Evolutionary conservation across 257 asterid genomes (phyloP).

Genomic region (Ocimum tenuiflorum): DNA sequence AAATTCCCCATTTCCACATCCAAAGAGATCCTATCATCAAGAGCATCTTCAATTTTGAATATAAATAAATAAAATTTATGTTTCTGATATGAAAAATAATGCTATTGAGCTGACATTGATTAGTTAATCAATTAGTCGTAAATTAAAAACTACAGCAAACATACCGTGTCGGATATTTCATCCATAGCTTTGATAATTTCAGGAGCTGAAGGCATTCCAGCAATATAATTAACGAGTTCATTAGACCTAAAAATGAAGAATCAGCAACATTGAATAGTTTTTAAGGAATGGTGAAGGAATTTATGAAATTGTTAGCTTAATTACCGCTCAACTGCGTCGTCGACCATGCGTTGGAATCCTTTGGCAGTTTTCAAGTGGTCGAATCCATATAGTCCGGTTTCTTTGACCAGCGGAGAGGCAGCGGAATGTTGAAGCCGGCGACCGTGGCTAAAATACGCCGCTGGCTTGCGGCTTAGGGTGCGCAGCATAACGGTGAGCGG

Average conservation of each 20-base stretch:
- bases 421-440: slow-evolving; percentile 39
- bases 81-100: background rate
- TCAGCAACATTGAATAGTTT: background rate
- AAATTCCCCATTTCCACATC: background rate
- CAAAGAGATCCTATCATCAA: no score
- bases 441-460: slow-evolving; percentile 22
- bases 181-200: slow-evolving; percentile 78
- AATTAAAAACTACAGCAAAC: slow-evolving; percentile 12
- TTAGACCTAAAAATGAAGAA: slow-evolving; percentile 53
- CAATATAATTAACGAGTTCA: slow-evolving; percentile 60
- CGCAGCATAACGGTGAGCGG: slow-evolving; percentile 30
- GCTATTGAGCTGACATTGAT: background rate
- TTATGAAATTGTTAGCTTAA: background rate
- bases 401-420: slow-evolving; percentile 37
- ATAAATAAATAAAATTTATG: no score
- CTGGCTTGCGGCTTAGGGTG: slow-evolving; percentile 36
- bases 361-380: slow-evolving; percentile 66
- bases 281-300: background rate
- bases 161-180: slow-evolving; percentile 81
- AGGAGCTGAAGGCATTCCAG: slow-evolving; percentile 76
- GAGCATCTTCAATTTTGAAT: background rate
- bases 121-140: background rate
- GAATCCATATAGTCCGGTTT: slow-evolving; percentile 83
- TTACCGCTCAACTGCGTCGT: slow-evolving; percentile 85
- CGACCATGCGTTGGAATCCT: slow-evolving; percentile 90